Percentiles rank a stretch among this genome's conserved stretches.
Evolutionary conservation across 768 basidiomycete genomes (phyloP).

Genomic region (Auricularia cornea): DNA sequence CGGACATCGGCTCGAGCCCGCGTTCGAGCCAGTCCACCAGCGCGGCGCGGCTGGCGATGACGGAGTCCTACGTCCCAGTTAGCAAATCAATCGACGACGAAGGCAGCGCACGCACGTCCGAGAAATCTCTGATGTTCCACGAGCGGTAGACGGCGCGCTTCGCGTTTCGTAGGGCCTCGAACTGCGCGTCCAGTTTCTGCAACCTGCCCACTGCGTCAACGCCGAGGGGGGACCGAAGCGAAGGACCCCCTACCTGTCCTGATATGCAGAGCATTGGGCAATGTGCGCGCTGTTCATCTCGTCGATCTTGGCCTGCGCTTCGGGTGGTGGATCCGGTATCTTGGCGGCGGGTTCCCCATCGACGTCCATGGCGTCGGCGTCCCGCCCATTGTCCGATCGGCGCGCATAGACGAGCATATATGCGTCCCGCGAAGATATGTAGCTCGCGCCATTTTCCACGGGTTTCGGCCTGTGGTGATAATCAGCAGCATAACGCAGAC

Average conservation of each 20-base stretch:
- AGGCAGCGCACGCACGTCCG: slow-evolving; percentile 34
- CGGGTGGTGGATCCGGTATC: slow-evolving; percentile 41
- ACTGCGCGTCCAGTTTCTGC: slow-evolving; percentile 27
- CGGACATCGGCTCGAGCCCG: slow-evolving; percentile 8
- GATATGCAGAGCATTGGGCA: slow-evolving; percentile 42
- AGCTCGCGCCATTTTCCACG: slow-evolving; percentile 20
- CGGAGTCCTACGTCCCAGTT: slow-evolving; percentile 33
- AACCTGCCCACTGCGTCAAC: slow-evolving; percentile 33
- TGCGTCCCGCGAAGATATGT: slow-evolving; percentile 72
- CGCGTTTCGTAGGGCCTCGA: slow-evolving; percentile 41
- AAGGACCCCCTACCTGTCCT: slow-evolving; percentile 31
- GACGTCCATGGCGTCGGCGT: neutral
- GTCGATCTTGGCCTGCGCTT: slow-evolving; percentile 46
- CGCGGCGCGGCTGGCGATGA: slow-evolving; percentile 52
- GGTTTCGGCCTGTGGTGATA: neutral
- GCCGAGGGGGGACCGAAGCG: slow-evolving; percentile 4
- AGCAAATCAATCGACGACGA: neutral
- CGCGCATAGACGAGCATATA: slow-evolving; percentile 92
- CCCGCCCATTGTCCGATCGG: slow-evolving; percentile 16
- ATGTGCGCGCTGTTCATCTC: slow-evolving; percentile 48
- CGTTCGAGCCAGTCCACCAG: slow-evolving; percentile 55
- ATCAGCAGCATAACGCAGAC: too few relatives aligned
- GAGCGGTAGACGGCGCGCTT: slow-evolving; percentile 52
- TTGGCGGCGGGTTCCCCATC: neutral
- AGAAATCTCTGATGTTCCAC: slow-evolving; percentile 46